phyloP scores from a whole-genome alignment of 2,329 filamentous ascomycete species.

The Colletotrichum sp. region DNA sequence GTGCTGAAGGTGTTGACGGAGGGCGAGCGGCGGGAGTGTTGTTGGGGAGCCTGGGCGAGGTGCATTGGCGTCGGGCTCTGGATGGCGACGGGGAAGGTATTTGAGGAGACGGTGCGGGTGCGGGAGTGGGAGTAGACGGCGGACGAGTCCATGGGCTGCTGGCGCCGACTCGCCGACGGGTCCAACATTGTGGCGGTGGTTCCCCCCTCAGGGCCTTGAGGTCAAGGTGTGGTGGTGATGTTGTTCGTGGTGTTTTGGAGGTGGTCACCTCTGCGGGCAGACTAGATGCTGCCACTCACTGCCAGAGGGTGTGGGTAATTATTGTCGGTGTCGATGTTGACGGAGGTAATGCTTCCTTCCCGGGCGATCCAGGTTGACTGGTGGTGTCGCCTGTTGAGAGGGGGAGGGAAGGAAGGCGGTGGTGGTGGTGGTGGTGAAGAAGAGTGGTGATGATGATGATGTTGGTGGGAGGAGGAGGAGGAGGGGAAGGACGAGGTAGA shows the following conservation, averaged over 20 bases:
- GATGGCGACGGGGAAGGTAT: constrained; percentile 46
- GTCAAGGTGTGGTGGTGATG: neutral
- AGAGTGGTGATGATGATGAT: neutral
- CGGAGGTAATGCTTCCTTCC: neutral
- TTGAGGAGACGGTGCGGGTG: constrained; percentile 62
- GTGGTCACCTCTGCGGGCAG: neutral
- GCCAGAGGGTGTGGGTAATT: neutral
- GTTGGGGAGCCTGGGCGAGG: constrained; percentile 36
- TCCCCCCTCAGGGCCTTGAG: neutral
- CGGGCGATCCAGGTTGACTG: neutral
- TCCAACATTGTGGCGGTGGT: constrained; percentile 16
- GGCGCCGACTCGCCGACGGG: constrained; percentile 27
- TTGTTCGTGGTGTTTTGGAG: neutral
- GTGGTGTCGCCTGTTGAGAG: neutral
- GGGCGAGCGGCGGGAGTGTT: constrained; percentile 62
- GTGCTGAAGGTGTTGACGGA: constrained; percentile 74
- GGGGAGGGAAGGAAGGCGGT: neutral
- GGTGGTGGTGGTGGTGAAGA: neutral
- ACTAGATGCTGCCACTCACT: neutral
- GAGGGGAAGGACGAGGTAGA: neutral
- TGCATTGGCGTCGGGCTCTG: constrained; percentile 35
- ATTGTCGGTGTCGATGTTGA: neutral
- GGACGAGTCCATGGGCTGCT: constrained; percentile 25
- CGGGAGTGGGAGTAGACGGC: constrained; percentile 57
- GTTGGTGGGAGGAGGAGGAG: neutral